Base-by-base conservation (phyloP, 768 basidiomycete species). In the Galerina sulciceps region DNA sequence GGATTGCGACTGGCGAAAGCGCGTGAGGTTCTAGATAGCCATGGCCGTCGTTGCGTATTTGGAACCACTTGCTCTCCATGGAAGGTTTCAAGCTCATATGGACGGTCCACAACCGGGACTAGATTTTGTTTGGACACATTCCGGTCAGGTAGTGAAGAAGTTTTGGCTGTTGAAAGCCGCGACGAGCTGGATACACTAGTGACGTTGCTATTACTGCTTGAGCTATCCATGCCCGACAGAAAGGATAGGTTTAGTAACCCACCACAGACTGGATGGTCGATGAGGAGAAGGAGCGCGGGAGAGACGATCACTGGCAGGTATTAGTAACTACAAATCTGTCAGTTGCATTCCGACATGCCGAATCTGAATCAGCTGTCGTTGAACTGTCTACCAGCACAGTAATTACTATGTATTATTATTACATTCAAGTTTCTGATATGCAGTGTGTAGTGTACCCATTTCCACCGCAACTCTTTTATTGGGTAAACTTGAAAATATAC, bases 1-100 rank as follows among this genome's bases (percentile, higher is more conserved):
- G 73, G 73, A 63, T 70, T 55, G 20, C 52, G 59, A 11, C 40
- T 56, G 31, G 57, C 59, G 35, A 69, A 61, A 14, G 59, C 46
- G 41, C 55, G 63, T 15, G 62, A 64, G 13, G 50, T 59, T 53
- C 56, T 60, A n/a, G 60, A 52, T 6, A 61, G 53, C 59, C 70
- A 62, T 22, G 69, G 58, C 15, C 40, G 53, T 42, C 45, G 55
- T 53, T 38, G 37, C 4, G 53, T 59, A 8, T 51, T 53, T 4
- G 60, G 35, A 40, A 60, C 15, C 23, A 49, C 43, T n/a, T 62
- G 63, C 37, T 48, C 63, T 20, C 51, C 51, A 35, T 60, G 61
- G 5, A 65, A 45, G 23, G 55, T 43, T 18, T 62, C 61, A 8
- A 68, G 58, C 55, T 68, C 67, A 34, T 67, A 67, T 11, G 63